phyloP scores from a whole-genome alignment of 495 filamentous ascomycete genomes.

The Trichodelitschia bisporula region DNA sequence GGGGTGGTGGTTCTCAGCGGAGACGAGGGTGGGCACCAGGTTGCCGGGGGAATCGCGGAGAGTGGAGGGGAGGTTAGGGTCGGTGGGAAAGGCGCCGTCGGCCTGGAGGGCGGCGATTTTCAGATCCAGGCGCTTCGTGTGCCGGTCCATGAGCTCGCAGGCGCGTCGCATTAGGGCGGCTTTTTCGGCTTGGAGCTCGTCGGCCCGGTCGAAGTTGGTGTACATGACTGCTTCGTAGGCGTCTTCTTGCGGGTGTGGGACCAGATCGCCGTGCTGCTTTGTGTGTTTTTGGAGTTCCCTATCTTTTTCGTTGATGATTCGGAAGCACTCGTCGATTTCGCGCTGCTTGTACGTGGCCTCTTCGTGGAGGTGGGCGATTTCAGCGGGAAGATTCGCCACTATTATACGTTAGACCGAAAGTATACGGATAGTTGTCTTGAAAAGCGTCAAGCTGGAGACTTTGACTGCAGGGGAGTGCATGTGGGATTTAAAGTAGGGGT shows the following conservation, averaged over 20 bases:
- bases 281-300: constrained; percentile 73
- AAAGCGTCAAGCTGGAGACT: not conserved
- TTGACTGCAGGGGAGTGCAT: not conserved
- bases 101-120: constrained; percentile 68
- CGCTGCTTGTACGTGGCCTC: constrained; percentile 84
- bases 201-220: constrained; percentile 43
- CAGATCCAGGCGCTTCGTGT: constrained; percentile 63
- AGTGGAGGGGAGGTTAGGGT: constrained; percentile 60
- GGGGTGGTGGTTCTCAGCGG: constrained; percentile 17
- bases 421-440: too few species aligned
- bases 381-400: constrained; percentile 72
- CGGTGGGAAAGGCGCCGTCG: constrained; percentile 50
- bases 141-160: constrained; percentile 47
- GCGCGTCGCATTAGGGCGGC: constrained; percentile 28
- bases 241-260: constrained; percentile 70
- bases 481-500: not conserved
- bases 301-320: constrained; percentile 53
- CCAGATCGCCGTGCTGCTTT: constrained; percentile 56
- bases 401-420: too few species aligned
- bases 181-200: constrained; percentile 71
- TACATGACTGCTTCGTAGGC: constrained; percentile 41
- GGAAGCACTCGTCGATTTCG: constrained; percentile 45
- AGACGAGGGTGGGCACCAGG: constrained; percentile 26
- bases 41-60: constrained; percentile 33
- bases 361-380: constrained; percentile 80